Evolutionary conservation across 495 filamentous ascomycete genomes (phyloP), one percentile per base, ranked within the genome.

Genomic region (Lichina pygmaea): DNA sequence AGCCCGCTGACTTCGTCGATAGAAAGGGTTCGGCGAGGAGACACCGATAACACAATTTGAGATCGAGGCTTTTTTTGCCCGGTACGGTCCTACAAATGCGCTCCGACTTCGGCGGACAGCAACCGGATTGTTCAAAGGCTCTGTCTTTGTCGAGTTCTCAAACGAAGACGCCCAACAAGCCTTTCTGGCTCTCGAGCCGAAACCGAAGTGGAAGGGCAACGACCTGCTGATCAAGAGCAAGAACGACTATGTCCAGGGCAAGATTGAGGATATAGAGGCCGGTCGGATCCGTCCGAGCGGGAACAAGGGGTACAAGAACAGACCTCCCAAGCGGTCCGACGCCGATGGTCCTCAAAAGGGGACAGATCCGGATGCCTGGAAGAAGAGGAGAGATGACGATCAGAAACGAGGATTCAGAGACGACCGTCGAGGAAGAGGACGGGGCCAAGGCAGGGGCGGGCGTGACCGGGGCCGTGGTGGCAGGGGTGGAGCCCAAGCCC

Each of bases 101-200:
- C 76, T 97, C 48, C 84, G 85, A 50, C 76, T 95, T 42, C 84
- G 89, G 47, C 84, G 91, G 47, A 62, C 66, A n/a, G 48, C 62
- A 11, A 60, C 68, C 43, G 73, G 71, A 53, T 52, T 57, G 17
- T 95, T 94, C 70, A 97, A 97, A 67, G 81, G 82, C 38, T 92
- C 83, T 44, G 75, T 94, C 30, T 95, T 93, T 53, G 84, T 94
- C 44, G 86, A 94, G 60, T 95, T 94, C 56, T 64, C 64, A 33
- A 67, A 68, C 44, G 75, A 78, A 48, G 80, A 86, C 43, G 68
- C 72, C 24, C 73, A 78, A 52, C 65, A 83, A 54, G 68, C 68
- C 12, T 95, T 95, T 61, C 62, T 92, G 39, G 72, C 64, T 2
- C 60, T 85, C 7, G 75, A 86, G 37, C 71, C 78, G n/a, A 77